phyloP scores from a whole-genome alignment of 805 yeast genomes.

The Ogataea chonburiensis region DNA sequence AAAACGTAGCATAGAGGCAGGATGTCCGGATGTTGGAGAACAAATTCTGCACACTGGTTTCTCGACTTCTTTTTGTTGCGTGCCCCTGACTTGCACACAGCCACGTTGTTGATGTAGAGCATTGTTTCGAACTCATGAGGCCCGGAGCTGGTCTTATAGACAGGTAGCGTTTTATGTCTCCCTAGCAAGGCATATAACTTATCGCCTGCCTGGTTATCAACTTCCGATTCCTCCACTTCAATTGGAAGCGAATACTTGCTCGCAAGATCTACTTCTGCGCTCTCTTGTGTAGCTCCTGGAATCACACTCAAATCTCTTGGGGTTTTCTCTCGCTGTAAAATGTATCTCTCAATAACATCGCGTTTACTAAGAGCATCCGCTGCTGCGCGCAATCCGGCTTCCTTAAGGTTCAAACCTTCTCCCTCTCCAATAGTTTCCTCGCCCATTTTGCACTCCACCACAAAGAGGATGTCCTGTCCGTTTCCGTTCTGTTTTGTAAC shows the following conservation, averaged over 20 bases:
- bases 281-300: conserved; percentile 2
- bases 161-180: conserved; percentile 30
- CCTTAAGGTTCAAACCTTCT: conserved; percentile 62
- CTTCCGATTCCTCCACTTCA: conserved; percentile 20
- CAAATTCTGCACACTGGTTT: conserved; percentile 39
- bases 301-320: conserved; percentile 38
- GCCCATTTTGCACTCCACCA: conserved; percentile 65
- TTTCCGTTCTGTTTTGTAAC: conserved; percentile 45
- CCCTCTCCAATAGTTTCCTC: conserved; percentile 73
- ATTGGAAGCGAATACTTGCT: conserved; percentile 3
- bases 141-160: conserved; percentile 27
- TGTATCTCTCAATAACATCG: conserved; percentile 60
- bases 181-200: conserved; percentile 33
- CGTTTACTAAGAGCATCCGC: conserved; percentile 67
- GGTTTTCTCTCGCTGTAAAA: conserved; percentile 51
- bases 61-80: conserved; percentile 38
- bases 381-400: conserved; percentile 86
- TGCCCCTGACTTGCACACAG: conserved; percentile 36
- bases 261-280: background rate
- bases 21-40: conserved; percentile 25
- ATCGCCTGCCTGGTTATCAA: conserved; percentile 26
- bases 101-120: conserved; percentile 33
- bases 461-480: conserved; percentile 51
- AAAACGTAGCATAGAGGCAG: conserved; percentile 21
- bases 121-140: conserved; percentile 26